Conservation (phyloP, 352 stramenopile species). For the Globisporangium sylvaticum region DNA sequence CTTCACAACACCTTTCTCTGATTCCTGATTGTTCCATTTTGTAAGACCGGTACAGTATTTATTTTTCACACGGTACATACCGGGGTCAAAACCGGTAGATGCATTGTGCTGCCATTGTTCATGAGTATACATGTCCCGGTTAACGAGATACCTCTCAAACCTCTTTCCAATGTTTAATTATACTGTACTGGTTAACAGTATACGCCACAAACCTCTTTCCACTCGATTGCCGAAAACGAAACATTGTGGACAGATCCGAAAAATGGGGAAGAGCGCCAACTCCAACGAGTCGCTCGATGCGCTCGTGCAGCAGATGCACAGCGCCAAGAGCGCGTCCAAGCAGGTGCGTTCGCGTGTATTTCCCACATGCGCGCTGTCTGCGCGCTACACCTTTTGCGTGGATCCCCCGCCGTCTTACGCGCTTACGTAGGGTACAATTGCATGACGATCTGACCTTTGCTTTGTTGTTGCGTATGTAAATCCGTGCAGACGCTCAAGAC, state of each 20-base stretch:
- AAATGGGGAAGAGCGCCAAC: constrained; percentile 5
- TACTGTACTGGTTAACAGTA: not conserved
- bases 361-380: not conserved
- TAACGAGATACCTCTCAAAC: not conserved
- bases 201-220: not conserved
- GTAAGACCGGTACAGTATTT: no score
- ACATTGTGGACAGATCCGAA: not conserved
- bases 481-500: constrained; percentile 11
- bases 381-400: not conserved
- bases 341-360: constrained; percentile 2
- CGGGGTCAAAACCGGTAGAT: no score
- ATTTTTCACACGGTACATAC: no score
- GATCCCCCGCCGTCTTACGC: no score
- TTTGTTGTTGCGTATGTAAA: not conserved
- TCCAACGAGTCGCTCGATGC: not conserved
- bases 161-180: not conserved
- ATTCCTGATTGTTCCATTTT: no score
- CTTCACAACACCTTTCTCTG: no score
- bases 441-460: not conserved
- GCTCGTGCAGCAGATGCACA: constrained; percentile 6
- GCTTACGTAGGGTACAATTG: no score
- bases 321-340: not conserved
- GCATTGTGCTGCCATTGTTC: no score
- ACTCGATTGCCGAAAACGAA: not conserved
- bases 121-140: not conserved